Percentiles rank a stretch among this genome's conserved stretches.
Evolutionary conservation across 2,329 filamentous ascomycete species (phyloP).

Genomic region (Sporothrix globosa): DNA sequence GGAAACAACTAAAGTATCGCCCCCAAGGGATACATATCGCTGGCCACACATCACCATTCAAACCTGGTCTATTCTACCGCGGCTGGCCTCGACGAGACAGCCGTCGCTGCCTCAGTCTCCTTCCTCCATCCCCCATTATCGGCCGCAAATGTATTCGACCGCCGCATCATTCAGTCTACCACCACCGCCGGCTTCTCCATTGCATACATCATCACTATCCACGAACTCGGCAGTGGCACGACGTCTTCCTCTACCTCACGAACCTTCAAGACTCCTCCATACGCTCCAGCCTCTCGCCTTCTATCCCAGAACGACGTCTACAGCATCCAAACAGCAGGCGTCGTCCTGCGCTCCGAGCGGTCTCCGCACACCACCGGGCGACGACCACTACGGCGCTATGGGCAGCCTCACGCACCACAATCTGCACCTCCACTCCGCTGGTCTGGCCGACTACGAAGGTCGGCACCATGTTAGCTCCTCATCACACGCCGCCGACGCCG

Average conservation of each 20-base stretch:
- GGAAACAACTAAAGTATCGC: not conserved
- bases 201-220: slow-evolving; percentile 34
- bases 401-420: slow-evolving; percentile 40
- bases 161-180: slow-evolving; percentile 33
- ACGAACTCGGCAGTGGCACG: not conserved
- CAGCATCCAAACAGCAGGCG: not conserved
- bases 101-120: not conserved
- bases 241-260: slow-evolving; percentile 9
- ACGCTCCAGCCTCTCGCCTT: not conserved
- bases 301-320: not conserved
- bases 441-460: slow-evolving; percentile 41
- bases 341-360: slow-evolving; percentile 32
- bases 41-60: not conserved
- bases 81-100: not conserved
- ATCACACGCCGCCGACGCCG: slow-evolving; percentile 34
- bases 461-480: slow-evolving; percentile 30
- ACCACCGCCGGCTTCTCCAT: slow-evolving; percentile 32
- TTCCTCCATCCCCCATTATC: not conserved
- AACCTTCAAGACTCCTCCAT: not conserved
- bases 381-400: slow-evolving; percentile 41
- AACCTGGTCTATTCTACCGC: not conserved
- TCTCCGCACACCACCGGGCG: slow-evolving; percentile 41
- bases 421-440: slow-evolving; percentile 38
- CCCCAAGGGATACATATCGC: not conserved
- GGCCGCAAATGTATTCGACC: slow-evolving; percentile 39